Percentiles rank a stretch among this genome's conserved stretches.
Conservation (phyloP, 768 basidiomycete species). For the Aureoboletus auriporus region DNA sequence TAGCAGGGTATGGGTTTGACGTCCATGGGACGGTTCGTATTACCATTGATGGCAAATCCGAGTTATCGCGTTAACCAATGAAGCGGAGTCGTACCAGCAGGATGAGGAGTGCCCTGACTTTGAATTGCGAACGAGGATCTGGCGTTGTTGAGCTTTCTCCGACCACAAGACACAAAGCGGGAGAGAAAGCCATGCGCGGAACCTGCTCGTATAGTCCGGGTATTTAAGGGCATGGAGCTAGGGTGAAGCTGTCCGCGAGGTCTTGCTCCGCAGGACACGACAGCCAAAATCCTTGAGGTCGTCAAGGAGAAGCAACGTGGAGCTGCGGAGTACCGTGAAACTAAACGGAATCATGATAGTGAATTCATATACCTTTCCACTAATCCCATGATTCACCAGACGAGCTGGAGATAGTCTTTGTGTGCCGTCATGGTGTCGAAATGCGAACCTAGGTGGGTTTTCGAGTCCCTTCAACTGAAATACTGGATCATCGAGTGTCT, state of each 20-base stretch:
- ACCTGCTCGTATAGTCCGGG: constrained; percentile 11
- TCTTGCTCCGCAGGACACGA: constrained; percentile 17
- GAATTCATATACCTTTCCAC: constrained; percentile 9
- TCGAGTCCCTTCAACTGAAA: background rate
- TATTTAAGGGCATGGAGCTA: constrained; percentile 26
- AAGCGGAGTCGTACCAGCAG: constrained; percentile 14
- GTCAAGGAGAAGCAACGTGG: constrained; percentile 17
- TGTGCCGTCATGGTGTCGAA: background rate
- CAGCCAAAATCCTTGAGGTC: constrained; percentile 16
- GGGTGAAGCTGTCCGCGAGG: constrained; percentile 15
- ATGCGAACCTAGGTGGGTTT: background rate
- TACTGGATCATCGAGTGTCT: background rate
- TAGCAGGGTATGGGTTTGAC: constrained; percentile 11
- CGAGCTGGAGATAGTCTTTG: background rate
- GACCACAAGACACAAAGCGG: constrained; percentile 20
- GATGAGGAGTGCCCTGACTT: constrained; percentile 20
- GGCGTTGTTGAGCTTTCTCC: constrained; percentile 22
- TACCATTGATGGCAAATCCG: constrained; percentile 16
- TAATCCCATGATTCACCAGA: constrained; percentile 2
- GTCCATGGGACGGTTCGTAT: constrained; percentile 9
- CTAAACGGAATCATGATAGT: constrained; percentile 4
- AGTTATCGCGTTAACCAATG: constrained; percentile 7
- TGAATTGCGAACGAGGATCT: constrained; percentile 28
- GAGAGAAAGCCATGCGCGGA: constrained; percentile 20
- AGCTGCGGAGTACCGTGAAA: constrained; percentile 19